Base-by-base conservation (phyloP, 2,329 filamentous ascomycete genomes). In the Phialophora expanda region DNA sequence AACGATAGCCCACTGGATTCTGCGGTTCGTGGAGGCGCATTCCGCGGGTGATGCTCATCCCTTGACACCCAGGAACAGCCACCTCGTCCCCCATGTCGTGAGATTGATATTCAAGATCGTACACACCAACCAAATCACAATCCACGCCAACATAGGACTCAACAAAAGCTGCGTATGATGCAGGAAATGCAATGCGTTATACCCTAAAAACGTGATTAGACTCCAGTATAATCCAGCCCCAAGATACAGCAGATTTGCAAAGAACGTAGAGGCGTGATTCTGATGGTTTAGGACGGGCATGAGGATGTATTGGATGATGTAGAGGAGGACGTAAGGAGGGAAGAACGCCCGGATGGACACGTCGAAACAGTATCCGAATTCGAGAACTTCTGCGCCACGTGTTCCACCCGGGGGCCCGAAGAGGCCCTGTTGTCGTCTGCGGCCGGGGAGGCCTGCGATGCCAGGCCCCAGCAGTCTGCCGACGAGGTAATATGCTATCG, bases 331-430 rank as follows among this genome's bases (percentile, higher is more conserved):
- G 81, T 88, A 90, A 4, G 89, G 81, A 0, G 88, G 87, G 70
- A 90, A 87, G 76, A 89, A 90, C 0, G 87, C 87, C 44, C 88
- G 82, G 46, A 89, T 90, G 0, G 86, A 85, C 22, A 89, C 88
- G 78, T 90, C 88, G 77, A 89, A 90, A 75, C 88, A 90, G 74
- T 90, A 90, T 61, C 88, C 88, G 77, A 90, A 90, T 73, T 90
- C 88, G 67, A 90, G 76, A 66, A 85, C 85, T 62, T 89, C 87
- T 32, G 81, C 79, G 9, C 79, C 80, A 50, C 61, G 61, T 32
- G 67, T 60, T 11, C 80, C 81, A 3, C 78, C 78, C 0, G 84
- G 82, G 61, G 86, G 84, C 4, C 83, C 80, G 72, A 89, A 89
- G 6, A 89, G 76, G 1, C 87, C 86, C 73, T 84, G 79, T 83